phyloP scores from a whole-genome alignment of 306 rosid species.

The Pueraria montana region DNA sequence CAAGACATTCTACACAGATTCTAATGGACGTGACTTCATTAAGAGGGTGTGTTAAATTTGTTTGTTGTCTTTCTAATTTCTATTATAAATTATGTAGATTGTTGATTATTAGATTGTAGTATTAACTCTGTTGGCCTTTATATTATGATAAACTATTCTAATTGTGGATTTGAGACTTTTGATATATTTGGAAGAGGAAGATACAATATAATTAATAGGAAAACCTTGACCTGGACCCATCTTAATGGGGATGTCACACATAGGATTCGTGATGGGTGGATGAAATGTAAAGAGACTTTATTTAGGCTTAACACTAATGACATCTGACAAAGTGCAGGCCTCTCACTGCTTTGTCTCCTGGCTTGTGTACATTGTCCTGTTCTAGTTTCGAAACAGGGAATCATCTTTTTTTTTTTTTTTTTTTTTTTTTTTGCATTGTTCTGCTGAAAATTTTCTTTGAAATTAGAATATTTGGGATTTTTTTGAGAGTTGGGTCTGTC shows the following conservation, averaged over 20 bases:
- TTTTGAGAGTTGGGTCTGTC: neutral
- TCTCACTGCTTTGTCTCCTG: neutral
- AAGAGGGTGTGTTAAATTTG: conserved; percentile 71
- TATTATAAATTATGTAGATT: neutral
- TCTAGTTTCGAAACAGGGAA: neutral
- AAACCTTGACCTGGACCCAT: conserved; percentile 26
- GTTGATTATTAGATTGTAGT: neutral
- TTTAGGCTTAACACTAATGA: neutral
- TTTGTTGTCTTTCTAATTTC: neutral
- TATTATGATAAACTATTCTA: conserved; percentile 13
- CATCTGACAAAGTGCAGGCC: neutral
- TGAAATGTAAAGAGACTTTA: neutral
- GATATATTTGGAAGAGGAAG: conserved; percentile 28
- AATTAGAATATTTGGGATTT: conserved; percentile 10
- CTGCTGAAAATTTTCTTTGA: neutral
- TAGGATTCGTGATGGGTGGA: conserved; percentile 15
- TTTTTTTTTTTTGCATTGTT: conserved; percentile 18
- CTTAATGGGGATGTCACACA: conserved; percentile 12
- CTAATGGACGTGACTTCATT: conserved; percentile 95
- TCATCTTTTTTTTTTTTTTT: too few species aligned
- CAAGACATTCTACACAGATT: conserved; percentile 88
- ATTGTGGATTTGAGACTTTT: conserved; percentile 19
- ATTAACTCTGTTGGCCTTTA: conserved; percentile 6
- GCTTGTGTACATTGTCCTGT: neutral
- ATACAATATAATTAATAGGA: neutral